These are phyloP conservation scores for Endogone sp. DNA, from an alignment of 192 early-diverging fungal genomes.

Conservation along the genomic window DNA sequence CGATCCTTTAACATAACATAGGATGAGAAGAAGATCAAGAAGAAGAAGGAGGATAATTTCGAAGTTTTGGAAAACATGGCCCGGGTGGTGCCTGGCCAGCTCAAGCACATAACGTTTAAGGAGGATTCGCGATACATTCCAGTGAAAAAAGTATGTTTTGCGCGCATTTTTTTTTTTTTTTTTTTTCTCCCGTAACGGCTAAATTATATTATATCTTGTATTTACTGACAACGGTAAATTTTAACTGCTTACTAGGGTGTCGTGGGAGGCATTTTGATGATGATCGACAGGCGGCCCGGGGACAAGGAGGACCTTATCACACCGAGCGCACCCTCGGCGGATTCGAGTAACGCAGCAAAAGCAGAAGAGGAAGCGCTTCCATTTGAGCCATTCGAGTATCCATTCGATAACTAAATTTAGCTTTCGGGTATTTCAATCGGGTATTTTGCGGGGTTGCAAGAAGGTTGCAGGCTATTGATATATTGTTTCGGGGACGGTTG, in stretches of 20 bases:
- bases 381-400: conserved; percentile 82
- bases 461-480: background rate
- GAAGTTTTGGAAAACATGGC: conserved; percentile 85
- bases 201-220: no score
- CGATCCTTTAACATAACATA: conserved; percentile 3
- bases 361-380: conserved; percentile 60
- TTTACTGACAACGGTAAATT: no score
- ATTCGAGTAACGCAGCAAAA: conserved; percentile 29
- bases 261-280: conserved; percentile 84
- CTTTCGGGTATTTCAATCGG: no score
- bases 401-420: conserved; percentile 60
- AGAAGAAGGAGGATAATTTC: conserved; percentile 70
- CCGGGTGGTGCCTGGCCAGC: conserved; percentile 83
- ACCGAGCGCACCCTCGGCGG: conserved; percentile 36
- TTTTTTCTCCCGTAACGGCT: no score
- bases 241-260: conserved; percentile 25
- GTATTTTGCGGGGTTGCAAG: background rate
- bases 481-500: no score
- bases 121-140: conserved; percentile 85
- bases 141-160: conserved; percentile 61
- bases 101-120: conserved; percentile 83
- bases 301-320: conserved; percentile 83
- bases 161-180: no score
- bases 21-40: conserved; percentile 53
- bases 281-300: conserved; percentile 70